Evolutionary conservation across 805 yeast species (phyloP).

Genomic region (Nakazawaea wyomingensis): DNA sequence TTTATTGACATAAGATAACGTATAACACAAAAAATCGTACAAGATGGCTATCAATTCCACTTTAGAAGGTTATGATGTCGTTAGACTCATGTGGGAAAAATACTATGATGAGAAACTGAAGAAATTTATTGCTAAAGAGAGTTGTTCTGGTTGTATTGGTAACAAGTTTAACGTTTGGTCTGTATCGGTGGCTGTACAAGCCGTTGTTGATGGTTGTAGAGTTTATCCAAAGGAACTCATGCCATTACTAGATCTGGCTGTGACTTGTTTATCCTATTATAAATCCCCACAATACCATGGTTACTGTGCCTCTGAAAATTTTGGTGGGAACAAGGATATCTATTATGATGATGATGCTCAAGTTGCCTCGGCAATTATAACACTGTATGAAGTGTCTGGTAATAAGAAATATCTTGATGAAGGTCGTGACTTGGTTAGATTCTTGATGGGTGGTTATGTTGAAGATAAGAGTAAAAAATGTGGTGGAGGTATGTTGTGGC

Average conservation of each 20-base stretch:
- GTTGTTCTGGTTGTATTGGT: constrained; percentile 40
- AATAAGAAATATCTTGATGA: constrained; percentile 46
- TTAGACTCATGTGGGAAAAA: constrained; percentile 35
- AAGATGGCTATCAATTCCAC: constrained; percentile 22
- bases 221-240: constrained; percentile 45
- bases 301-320: constrained; percentile 60
- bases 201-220: constrained; percentile 60
- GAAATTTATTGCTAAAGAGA: constrained; percentile 35
- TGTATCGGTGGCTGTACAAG: constrained; percentile 59
- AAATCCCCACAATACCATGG: constrained; percentile 47
- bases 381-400: constrained; percentile 65
- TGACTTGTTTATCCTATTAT: constrained; percentile 45
- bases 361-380: constrained; percentile 56
- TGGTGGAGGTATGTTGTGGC: constrained; percentile 68
- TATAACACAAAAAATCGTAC: neutral
- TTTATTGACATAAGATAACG: too few species aligned
- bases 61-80: constrained; percentile 34
- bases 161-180: constrained; percentile 65
- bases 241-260: constrained; percentile 49
- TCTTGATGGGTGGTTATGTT: constrained; percentile 63
- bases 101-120: constrained; percentile 34
- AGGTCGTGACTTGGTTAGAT: constrained; percentile 53
- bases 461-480: constrained; percentile 33
- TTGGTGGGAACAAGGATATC: constrained; percentile 55
- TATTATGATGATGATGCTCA: constrained; percentile 77